Percentiles rank a stretch among this genome's conserved stretches.
Conservation (phyloP, 345 rosid species). For the Citrus maxima region DNA sequence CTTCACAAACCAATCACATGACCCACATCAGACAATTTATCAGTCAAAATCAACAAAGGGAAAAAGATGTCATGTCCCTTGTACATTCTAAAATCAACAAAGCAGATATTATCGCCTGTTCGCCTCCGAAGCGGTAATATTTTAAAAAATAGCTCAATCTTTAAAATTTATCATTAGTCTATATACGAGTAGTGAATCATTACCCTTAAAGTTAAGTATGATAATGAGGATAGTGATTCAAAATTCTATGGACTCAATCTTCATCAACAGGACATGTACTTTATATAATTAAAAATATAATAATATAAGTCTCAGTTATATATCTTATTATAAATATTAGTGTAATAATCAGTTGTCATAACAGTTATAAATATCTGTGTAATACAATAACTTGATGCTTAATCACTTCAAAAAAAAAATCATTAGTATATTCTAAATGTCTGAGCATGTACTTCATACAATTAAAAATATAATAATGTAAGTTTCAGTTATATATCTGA, state of each 20-base stretch:
- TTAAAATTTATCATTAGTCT: too few relatives aligned
- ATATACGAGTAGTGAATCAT: fast-evolving
- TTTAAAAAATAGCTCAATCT: too few relatives aligned
- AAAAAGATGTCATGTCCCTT: background rate
- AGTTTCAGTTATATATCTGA: fast-evolving
- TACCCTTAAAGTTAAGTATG: fast-evolving
- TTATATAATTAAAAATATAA: too few relatives aligned
- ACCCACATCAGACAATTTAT: background rate
- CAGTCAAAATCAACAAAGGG: background rate
- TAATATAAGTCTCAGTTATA: fast-evolving
- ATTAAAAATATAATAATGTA: too few relatives aligned
- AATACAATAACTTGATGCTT: too few relatives aligned
- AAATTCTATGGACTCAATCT: fast-evolving
- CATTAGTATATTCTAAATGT: too few relatives aligned
- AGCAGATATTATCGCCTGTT: too few relatives aligned
- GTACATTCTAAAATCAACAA: too few relatives aligned
- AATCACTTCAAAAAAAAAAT: too few relatives aligned
- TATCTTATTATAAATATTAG: too few relatives aligned
- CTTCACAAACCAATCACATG: background rate
- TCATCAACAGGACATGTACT: fast-evolving
- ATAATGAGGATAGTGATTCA: fast-evolving
- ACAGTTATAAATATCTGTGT: fast-evolving
- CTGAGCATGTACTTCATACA: too few relatives aligned
- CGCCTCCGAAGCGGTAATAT: too few relatives aligned
- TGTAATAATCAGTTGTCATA: fast-evolving